phyloP scores from a whole-genome alignment of 1,139 yeast species.

The Pichia sp. region DNA sequence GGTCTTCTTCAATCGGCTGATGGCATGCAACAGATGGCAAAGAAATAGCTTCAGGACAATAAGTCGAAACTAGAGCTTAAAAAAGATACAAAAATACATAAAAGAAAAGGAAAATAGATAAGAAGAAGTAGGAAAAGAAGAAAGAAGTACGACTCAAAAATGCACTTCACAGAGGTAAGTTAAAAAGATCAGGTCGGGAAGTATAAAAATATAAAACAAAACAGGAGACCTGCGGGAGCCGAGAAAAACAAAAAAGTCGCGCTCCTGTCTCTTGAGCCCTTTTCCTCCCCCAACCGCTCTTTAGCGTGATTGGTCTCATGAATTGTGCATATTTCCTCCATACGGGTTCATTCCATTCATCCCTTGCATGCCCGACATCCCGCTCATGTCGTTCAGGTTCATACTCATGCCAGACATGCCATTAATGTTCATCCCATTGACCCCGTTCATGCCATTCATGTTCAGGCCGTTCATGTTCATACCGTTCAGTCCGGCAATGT shows the following conservation, averaged over 20 bases:
- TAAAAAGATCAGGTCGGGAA: neutral
- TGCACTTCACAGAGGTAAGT: neutral
- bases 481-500: neutral
- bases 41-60: neutral
- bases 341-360: conserved; percentile 9
- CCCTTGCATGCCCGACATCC: conserved; percentile 1
- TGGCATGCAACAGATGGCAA: neutral
- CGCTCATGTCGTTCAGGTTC: conserved; percentile 7
- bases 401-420: conserved; percentile 3
- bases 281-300: neutral
- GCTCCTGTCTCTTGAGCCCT: neutral
- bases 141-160: neutral
- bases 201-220: neutral
- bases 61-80: neutral
- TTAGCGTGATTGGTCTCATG: no score
- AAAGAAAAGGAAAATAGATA: conserved; percentile 1
- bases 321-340: conserved; percentile 8
- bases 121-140: neutral
- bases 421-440: neutral
- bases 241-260: conserved; percentile 3
- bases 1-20: neutral
- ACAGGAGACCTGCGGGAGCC: neutral
- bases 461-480: conserved; percentile 1
- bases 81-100: conserved; percentile 3
- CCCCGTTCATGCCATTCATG: neutral